phyloP scores from a whole-genome alignment of 164 flowering plant genomes.

The Platanus orientalis region DNA sequence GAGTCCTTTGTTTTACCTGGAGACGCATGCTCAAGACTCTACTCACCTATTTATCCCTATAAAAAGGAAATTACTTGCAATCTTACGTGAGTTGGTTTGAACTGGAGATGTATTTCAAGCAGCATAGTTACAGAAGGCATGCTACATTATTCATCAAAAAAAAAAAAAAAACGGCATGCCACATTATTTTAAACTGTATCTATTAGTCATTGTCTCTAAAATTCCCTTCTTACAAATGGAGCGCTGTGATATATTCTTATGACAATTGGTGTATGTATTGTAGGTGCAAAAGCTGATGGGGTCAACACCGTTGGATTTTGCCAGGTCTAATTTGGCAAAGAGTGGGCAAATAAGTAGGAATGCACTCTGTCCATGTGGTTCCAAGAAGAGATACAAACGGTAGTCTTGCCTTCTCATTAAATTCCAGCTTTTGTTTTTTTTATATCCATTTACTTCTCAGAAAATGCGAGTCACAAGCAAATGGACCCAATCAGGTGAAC shows the following conservation, averaged over 20 bases:
- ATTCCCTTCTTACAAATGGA: neutral
- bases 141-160: neutral
- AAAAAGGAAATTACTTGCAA: no score
- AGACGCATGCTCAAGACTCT: neutral
- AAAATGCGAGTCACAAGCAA: neutral
- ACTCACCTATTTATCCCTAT: no score
- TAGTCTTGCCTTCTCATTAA: conserved; percentile 19
- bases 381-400: conserved; percentile 92
- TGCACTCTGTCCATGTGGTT: conserved; percentile 90
- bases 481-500: no score
- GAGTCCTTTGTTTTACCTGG: neutral
- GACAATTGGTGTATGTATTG: conserved; percentile 6
- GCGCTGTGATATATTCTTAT: neutral
- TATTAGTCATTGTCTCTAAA: neutral
- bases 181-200: neutral
- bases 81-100: neutral
- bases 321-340: conserved; percentile 81
- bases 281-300: conserved; percentile 94
- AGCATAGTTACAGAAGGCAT: neutral
- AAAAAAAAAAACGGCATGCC: no score
- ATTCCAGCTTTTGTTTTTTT: neutral
- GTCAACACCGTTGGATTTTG: conserved; percentile 80
- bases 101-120: neutral
- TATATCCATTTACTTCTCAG: neutral
- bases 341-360: conserved; percentile 92